Conservation (phyloP, 495 filamentous ascomycete genomes). For the Aspergillus leporis region DNA sequence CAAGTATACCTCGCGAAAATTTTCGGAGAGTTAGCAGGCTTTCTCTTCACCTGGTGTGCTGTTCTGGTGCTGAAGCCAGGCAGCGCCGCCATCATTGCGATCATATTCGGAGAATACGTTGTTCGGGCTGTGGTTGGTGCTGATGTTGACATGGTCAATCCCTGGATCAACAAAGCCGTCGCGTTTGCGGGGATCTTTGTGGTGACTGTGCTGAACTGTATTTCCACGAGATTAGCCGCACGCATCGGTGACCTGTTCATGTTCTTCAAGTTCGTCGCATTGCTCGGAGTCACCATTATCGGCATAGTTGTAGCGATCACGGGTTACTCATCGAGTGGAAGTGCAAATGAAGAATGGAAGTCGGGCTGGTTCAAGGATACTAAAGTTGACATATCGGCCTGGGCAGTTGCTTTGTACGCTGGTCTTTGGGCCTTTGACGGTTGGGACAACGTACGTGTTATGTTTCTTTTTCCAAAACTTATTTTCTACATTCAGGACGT, state of each 20-base stretch:
- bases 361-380: conserved; percentile 89
- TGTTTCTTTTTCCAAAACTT: not conserved
- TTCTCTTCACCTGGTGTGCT: conserved; percentile 94
- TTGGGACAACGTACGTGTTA: conserved; percentile 86
- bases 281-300: conserved; percentile 82
- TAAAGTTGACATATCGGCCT: conserved; percentile 71
- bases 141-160: conserved; percentile 70
- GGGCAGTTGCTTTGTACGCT: conserved; percentile 92
- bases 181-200: conserved; percentile 72
- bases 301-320: conserved; percentile 90
- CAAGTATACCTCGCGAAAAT: conserved; percentile 95
- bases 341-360: conserved; percentile 85
- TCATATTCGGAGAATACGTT: conserved; percentile 97
- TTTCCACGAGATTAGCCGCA: conserved; percentile 85
- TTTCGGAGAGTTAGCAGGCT: conserved; percentile 88
- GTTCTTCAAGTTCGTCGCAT: conserved; percentile 92
- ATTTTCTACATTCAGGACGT: not conserved
- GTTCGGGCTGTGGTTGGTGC: conserved; percentile 82
- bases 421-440: conserved; percentile 98
- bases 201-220: conserved; percentile 84
- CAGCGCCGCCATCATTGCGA: conserved; percentile 88
- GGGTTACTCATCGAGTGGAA: conserved; percentile 72
- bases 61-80: conserved; percentile 94
- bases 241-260: conserved; percentile 86
- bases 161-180: conserved; percentile 89